phyloP scores from a whole-genome alignment of 169 alveolate genomes.

The Cryptosporidium parvum region DNA sequence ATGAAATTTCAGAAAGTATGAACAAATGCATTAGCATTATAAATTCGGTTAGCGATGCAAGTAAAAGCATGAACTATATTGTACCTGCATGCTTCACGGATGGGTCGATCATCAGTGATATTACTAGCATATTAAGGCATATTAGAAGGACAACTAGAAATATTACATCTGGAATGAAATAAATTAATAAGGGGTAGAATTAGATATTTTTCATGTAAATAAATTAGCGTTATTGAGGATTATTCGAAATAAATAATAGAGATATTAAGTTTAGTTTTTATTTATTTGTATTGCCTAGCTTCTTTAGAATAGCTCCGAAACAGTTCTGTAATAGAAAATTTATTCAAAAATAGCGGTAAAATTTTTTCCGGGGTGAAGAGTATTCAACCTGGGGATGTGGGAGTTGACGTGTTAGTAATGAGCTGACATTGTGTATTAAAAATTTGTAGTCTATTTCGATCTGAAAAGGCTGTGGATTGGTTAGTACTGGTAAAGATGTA shows the following conservation, averaged over 20 bases:
- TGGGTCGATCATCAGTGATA: constrained; percentile 22
- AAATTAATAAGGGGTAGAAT: background rate
- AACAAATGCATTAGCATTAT: constrained; percentile 1
- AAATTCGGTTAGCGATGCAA: background rate
- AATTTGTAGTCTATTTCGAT: constrained; percentile 8
- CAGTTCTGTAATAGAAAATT: no score
- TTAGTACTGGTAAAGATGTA: background rate
- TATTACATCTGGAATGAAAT: constrained; percentile 19
- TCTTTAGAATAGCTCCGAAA: no score
- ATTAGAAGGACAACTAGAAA: constrained; percentile 49
- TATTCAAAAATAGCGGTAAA: background rate
- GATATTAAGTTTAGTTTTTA: background rate
- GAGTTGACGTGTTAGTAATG: background rate
- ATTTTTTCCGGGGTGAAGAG: constrained; percentile 8
- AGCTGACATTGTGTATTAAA: constrained; percentile 6
- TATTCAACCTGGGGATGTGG: constrained; percentile 17
- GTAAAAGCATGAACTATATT: background rate
- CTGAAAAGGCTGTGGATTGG: background rate
- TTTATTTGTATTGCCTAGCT: background rate
- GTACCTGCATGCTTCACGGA: constrained; percentile 6
- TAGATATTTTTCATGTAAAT: no score
- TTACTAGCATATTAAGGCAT: constrained; percentile 37
- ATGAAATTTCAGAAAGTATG: constrained; percentile 22
- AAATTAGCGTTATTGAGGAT: background rate
- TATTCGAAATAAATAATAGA: background rate